Evolutionary conservation across 2,329 filamentous ascomycete species (phyloP).

Genomic region (Fonsecaea erecta): DNA sequence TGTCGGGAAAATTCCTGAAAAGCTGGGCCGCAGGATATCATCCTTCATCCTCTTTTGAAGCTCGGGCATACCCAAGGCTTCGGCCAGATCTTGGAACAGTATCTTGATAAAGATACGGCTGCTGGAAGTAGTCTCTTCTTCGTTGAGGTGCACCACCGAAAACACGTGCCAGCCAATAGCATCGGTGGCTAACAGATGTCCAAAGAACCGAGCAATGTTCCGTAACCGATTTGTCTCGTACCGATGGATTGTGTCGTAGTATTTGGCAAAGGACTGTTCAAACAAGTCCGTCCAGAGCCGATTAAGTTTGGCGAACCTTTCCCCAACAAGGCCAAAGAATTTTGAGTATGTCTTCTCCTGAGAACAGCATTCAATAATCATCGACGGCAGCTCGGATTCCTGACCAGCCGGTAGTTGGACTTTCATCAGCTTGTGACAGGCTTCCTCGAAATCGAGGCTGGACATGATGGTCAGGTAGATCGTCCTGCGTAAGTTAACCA

Average conservation of each 20-base stretch:
- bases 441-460: slow-evolving; percentile 93
- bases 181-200: slow-evolving; percentile 84
- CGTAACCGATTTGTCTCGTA: slow-evolving; percentile 94
- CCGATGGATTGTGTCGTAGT: slow-evolving; percentile 96
- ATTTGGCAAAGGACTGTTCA: slow-evolving; percentile 84
- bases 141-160: slow-evolving; percentile 83
- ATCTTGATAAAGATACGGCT: slow-evolving; percentile 99
- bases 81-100: slow-evolving; percentile 86
- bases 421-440: slow-evolving; percentile 95
- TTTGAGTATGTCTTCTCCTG: slow-evolving; percentile 98
- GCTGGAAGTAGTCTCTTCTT: slow-evolving; percentile 95
- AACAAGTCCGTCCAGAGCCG: slow-evolving; percentile 93
- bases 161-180: slow-evolving; percentile 92
- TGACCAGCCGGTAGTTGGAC: slow-evolving; percentile 84
- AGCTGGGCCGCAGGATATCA: slow-evolving; percentile 74
- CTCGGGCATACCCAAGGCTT: slow-evolving; percentile 82
- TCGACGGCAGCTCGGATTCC: slow-evolving; percentile 88
- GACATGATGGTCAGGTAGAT: slow-evolving; percentile 99
- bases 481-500: slow-evolving; percentile 88
- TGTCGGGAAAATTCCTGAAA: slow-evolving; percentile 85
- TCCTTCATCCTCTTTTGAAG: slow-evolving; percentile 77
- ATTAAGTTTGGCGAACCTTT: slow-evolving; percentile 95
- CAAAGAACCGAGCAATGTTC: slow-evolving; percentile 94
- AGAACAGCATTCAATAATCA: slow-evolving; percentile 96
- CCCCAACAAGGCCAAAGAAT: slow-evolving; percentile 92